Conservation (phyloP, 2,329 filamentous ascomycete genomes). For the Teratosphaeria epicoccoides region DNA sequence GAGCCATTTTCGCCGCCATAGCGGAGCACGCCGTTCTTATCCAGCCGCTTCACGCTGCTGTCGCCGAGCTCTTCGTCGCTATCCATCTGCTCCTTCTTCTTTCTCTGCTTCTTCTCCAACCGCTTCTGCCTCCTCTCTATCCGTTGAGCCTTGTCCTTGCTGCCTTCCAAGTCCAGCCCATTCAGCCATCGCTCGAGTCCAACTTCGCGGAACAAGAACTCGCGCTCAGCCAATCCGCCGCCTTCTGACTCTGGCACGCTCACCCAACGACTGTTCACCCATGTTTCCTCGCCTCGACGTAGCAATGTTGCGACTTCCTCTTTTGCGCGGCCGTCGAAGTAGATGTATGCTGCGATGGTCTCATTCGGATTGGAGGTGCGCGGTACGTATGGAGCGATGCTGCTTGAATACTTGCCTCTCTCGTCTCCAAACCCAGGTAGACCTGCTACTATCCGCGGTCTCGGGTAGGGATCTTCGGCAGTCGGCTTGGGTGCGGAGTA, state of each 20-base stretch:
- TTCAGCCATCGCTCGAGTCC: conserved; percentile 94
- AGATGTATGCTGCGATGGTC: conserved; percentile 96
- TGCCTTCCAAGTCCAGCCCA: conserved; percentile 76
- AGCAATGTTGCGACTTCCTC: conserved; percentile 94
- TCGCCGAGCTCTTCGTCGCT: conserved; percentile 39
- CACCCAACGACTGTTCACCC: conserved; percentile 98
- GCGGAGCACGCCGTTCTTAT: conserved; percentile 52
- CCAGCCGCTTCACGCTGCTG: conserved; percentile 22
- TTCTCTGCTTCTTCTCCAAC: conserved; percentile 74
- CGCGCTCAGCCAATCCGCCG: conserved; percentile 85
- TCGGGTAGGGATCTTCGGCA: conserved; percentile 64
- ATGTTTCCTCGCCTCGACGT: conserved; percentile 88
- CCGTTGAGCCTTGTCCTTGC: conserved; percentile 74
- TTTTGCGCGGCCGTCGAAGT: conserved; percentile 90
- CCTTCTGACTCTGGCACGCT: conserved; percentile 85
- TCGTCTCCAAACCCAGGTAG: conserved; percentile 46
- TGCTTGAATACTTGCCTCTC: conserved; percentile 43
- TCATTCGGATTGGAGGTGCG: conserved; percentile 90
- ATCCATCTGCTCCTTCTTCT: conserved; percentile 41
- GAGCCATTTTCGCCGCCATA: conserved; percentile 70
- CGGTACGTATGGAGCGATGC: conserved; percentile 76
- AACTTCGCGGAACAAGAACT: conserved; percentile 95
- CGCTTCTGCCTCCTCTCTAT: conserved; percentile 47
- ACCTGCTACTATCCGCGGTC: conserved; percentile 68
- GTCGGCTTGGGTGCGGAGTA: conserved; percentile 83